A percentile compares a stretch with the other conserved stretches of the same genome.
phyloP scores from a whole-genome alignment of 1,284 basidiomycete species.

The Pisolithus thermaeus region DNA sequence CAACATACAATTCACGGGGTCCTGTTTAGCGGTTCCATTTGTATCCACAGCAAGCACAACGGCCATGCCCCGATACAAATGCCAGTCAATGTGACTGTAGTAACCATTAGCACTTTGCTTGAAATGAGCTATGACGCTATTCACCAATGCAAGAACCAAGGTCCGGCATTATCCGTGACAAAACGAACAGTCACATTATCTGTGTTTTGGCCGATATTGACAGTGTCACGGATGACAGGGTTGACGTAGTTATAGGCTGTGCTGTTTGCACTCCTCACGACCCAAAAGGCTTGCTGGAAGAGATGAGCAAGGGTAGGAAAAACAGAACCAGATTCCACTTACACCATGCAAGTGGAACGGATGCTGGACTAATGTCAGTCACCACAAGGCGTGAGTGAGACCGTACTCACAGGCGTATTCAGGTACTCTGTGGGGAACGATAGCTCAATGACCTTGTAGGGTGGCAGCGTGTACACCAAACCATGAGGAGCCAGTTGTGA shows the following conservation, averaged over 20 bases:
- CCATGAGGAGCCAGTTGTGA: constrained; percentile 33
- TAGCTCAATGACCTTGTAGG: constrained; percentile 36
- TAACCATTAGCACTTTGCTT: background rate
- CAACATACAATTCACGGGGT: constrained; percentile 15
- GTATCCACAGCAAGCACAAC: constrained; percentile 36
- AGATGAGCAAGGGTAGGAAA: background rate
- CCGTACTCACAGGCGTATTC: constrained; percentile 13
- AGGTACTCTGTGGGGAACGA: constrained; percentile 21
- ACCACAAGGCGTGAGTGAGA: background rate
- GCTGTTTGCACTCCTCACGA: constrained; percentile 35
- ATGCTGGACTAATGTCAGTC: constrained; percentile 19
- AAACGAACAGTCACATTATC: constrained; percentile 40
- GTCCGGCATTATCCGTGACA: constrained; percentile 31
- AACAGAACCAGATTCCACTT: constrained; percentile 9
- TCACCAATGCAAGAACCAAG: constrained; percentile 31
- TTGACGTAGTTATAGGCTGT: constrained; percentile 35
- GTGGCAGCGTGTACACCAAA: constrained; percentile 30
- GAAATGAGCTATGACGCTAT: background rate
- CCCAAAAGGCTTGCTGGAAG: constrained; percentile 35
- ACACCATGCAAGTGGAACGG: constrained; percentile 44
- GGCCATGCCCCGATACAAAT: constrained; percentile 31
- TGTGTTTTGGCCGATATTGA: constrained; percentile 25
- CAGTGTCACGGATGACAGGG: constrained; percentile 35
- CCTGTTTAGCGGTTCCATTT: constrained; percentile 12
- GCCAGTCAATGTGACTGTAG: constrained; percentile 30